Evolutionary conservation across 1,284 basidiomycete genomes (phyloP).

Genomic region (Austroboletus niveus): DNA sequence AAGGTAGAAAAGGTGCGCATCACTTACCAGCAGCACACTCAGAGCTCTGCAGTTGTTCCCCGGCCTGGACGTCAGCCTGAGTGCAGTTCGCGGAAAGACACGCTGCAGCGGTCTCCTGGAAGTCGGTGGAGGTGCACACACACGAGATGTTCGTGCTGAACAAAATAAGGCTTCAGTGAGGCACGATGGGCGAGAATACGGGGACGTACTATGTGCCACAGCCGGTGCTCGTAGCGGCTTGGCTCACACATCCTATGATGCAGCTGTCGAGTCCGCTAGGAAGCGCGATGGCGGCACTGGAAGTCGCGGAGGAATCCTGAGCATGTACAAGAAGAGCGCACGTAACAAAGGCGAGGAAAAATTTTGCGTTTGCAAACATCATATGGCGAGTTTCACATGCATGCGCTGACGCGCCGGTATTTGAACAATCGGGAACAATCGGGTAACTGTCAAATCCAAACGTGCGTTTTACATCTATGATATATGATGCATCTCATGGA

Average conservation of each 20-base stretch:
- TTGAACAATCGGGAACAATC: too few relatives aligned
- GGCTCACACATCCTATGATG: slow-evolving; percentile 6
- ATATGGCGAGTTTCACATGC: too few relatives aligned
- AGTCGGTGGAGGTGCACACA: slow-evolving; percentile 20
- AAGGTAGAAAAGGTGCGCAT: too few relatives aligned
- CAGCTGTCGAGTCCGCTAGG: slow-evolving; percentile 6
- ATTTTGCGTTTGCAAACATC: slow-evolving; percentile 20
- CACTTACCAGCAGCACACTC: slow-evolving; percentile 18
- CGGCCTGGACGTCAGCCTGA: slow-evolving; percentile 1
- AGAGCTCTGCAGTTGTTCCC: slow-evolving; percentile 1
- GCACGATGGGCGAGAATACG: too few relatives aligned
- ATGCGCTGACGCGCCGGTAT: too few relatives aligned
- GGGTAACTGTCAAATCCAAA: too few relatives aligned
- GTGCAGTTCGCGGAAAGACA: slow-evolving; percentile 23
- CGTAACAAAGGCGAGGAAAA: slow-evolving; percentile 11
- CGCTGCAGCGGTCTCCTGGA: slow-evolving; percentile 15
- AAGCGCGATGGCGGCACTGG: background rate
- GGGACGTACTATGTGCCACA: slow-evolving; percentile 19
- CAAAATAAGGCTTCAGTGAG: background rate
- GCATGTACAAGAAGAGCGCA: slow-evolving; percentile 19
- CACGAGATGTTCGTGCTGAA: slow-evolving; percentile 21
- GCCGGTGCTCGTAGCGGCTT: background rate
- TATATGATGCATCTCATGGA: too few relatives aligned
- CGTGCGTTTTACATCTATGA: too few relatives aligned
- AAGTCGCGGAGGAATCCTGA: slow-evolving; percentile 3